Evolutionary conservation across 2,329 filamentous ascomycete genomes (phyloP), one percentile per base, ranked within the genome.

Genomic region (Colletotrichum viniferum): DNA sequence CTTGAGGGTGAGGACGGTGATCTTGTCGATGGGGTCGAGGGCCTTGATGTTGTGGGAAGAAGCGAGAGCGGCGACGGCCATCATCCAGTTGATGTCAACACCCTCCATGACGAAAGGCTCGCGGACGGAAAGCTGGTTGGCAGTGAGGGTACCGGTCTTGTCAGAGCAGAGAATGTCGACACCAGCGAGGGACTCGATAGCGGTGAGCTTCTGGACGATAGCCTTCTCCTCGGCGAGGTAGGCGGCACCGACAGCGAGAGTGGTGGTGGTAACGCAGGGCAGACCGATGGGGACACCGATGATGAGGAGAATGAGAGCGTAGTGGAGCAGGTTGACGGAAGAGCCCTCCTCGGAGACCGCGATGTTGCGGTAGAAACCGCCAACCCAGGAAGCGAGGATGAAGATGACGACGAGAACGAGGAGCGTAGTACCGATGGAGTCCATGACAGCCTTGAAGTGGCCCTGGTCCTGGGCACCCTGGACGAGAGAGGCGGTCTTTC

Each of bases 381-480:
- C 93, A 79, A 95, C 94, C 94, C 94, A 95, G 79, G 92, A 89
- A 72, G 90, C 87, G 80, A 95, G 88, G 84, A 95, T 94, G 89
- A 90, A 95, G 87, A 94, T 93, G 85, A 95, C 92, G 86, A 95
- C 94, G 77, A 95, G 88, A 80, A 95, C 93, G 79, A 95, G 89
- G 72, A 95, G 89, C 76, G 92, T 87, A 69, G 93, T 94, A 85
- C 93, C 93, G 82, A 95, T 95, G 82, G 91, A 93, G 90, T 95
- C 93, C 94, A 95, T 95, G 88, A 95, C 94, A 78, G 93, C 93
- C 88, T 95, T 95, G 91, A 94, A 94, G 86, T 94, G 93, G 86
- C 93, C 94, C 82, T 92, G 90, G 84, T 95, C 94, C 86, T 94
- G 89, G 78, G 94, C 93, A 79, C 93, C 93, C 86, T 94, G 91